Base-by-base conservation (phyloP, 2,329 filamentous ascomycete genomes). In the Emericellopsis atlantica region DNA sequence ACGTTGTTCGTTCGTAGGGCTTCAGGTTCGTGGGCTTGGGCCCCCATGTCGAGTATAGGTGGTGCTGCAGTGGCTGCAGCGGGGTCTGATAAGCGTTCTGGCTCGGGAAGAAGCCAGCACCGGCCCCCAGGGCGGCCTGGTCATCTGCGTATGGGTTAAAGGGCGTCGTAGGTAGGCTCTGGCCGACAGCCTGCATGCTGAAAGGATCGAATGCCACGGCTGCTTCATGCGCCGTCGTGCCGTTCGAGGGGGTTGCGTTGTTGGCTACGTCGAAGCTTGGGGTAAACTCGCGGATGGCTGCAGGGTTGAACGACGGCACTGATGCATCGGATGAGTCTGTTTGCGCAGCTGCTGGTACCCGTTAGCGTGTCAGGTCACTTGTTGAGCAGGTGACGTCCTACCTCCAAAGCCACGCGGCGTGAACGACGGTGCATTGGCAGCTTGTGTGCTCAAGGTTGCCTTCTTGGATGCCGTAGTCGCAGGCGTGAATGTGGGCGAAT, bases 401-500 rank as follows among this genome's bases (percentile, higher is more conserved):
- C 66, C 55, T 46, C 65, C 64, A 41, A 65, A 57, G 44, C 70
- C 78, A 51, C 84, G 74, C 29, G 86, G 86, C 15, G 84, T 92
- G 52, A 93, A 93, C 5, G 85, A 79, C 16, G 87, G 84, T 18
- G 90, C 92, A 57, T 76, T 92, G n/a, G 84, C 89, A 42, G 86
- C 84, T 61, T 93, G 88, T 2, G 88, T 86, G 7, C 89, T 92
- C 48, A 96, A 88, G 8, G 81, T 81, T 9, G 81, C 73, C 52
- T 83, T 83, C 60, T 87, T 87, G 21, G 71, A 49, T 44, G 63
- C 61, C 35, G 70, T 51, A 44, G 58, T 65, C 12, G 75, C 67
- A 6, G 90, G 90, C 0, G 87, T 95, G 59, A 98, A 98, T 37
- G 90, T 86, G 11, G 92, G 90, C 8, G 92, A 96, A 54, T 96